Evolutionary conservation across 768 basidiomycete species (phyloP).

Genomic region (Boletus sp.): DNA sequence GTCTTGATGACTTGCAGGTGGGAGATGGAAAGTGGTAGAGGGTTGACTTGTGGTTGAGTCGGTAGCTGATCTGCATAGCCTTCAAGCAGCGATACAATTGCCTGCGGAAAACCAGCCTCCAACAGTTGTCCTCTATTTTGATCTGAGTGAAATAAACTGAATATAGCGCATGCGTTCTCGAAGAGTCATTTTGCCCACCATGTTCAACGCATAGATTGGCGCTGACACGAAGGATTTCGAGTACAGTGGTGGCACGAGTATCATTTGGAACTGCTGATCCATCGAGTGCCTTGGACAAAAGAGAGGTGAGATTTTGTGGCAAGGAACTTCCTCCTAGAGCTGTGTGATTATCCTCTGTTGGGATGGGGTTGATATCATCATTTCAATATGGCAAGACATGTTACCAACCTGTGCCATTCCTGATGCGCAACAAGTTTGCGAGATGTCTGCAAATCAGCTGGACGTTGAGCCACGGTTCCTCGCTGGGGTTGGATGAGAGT

Average conservation of each 20-base stretch:
- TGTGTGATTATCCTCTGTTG: conserved; percentile 66
- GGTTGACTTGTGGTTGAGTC: conserved; percentile 32
- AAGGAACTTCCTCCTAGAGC: conserved; percentile 61
- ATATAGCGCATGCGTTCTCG: conserved; percentile 1
- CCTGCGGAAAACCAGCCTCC: conserved; percentile 67
- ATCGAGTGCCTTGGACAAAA: conserved; percentile 55
- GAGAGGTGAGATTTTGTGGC: conserved; percentile 59
- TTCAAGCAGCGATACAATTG: conserved; percentile 63
- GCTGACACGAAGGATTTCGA: conserved; percentile 71
- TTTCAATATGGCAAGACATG: not conserved
- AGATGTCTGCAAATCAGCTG: conserved; percentile 51
- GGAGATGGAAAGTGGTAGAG: conserved; percentile 50
- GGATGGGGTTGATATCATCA: conserved; percentile 17
- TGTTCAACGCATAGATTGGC: conserved; percentile 88
- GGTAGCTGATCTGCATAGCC: conserved; percentile 53
- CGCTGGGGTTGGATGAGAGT: conserved; percentile 30
- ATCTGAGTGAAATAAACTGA: conserved; percentile 41
- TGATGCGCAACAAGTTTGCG: conserved; percentile 60
- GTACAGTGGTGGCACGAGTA: conserved; percentile 48
- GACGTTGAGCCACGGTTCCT: conserved; percentile 48
- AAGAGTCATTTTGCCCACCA: conserved; percentile 39
- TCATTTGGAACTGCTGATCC: conserved; percentile 45
- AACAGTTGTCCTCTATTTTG: conserved; percentile 69
- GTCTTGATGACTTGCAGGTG: conserved; percentile 76
- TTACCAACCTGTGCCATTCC: conserved; percentile 47